These are phyloP conservation scores for Oldenlandia corymbosa DNA, from an alignment of 257 asterid species.

Conservation along the genomic window DNA sequence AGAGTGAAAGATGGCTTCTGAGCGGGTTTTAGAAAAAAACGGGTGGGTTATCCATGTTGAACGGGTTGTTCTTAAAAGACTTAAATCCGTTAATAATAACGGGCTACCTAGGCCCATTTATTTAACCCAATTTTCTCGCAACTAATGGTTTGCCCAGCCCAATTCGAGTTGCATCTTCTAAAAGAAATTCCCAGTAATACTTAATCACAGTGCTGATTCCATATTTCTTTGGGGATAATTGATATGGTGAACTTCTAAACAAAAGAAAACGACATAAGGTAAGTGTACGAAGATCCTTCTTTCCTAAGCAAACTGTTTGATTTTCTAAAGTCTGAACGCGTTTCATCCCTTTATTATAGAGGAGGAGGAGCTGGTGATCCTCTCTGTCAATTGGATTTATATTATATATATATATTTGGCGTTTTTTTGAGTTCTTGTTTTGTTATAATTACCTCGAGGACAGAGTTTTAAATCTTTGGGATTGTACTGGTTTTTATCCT, in stretches of 20 bases:
- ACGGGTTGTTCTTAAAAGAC: too few relatives aligned
- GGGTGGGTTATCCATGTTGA: too few relatives aligned
- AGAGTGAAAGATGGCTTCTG: too few relatives aligned
- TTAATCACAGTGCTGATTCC: too few relatives aligned
- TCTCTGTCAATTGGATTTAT: not conserved
- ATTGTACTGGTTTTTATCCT: not conserved
- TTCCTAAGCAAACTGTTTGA: constrained; percentile 17
- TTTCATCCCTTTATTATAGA: constrained; percentile 24
- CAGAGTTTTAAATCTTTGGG: not conserved
- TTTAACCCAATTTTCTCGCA: too few relatives aligned
- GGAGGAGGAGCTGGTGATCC: constrained; percentile 36
- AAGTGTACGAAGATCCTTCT: constrained; percentile 10
- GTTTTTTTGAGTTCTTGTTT: not conserved
- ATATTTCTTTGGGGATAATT: not conserved
- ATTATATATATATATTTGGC: not conserved
- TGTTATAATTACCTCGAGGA: too few relatives aligned
- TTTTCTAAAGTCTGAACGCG: constrained; percentile 30
- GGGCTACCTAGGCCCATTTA: too few relatives aligned
- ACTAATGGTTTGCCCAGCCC: too few relatives aligned
- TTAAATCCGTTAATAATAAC: too few relatives aligned
- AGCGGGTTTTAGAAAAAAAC: too few relatives aligned
- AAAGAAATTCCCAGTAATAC: too few relatives aligned
- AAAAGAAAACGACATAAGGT: not conserved
- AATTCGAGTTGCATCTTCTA: too few relatives aligned
- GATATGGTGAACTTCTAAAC: not conserved